phyloP scores from a whole-genome alignment of 306 rosid genomes.

The Prunus mongolica region DNA sequence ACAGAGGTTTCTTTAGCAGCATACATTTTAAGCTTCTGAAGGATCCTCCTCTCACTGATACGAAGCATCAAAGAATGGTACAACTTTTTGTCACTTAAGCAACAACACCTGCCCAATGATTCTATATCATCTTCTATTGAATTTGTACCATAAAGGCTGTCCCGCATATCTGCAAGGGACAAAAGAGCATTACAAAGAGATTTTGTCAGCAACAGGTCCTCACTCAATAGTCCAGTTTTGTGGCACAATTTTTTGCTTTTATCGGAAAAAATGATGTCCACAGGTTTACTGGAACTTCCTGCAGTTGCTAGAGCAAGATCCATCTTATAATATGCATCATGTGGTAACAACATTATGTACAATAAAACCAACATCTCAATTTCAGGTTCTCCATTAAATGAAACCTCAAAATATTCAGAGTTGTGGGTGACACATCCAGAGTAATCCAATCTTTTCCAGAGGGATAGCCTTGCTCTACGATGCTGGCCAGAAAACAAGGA shows the following conservation, averaged over 20 bases:
- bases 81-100: conserved; percentile 44
- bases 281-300: conserved; percentile 34
- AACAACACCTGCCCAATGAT: conserved; percentile 39
- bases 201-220: conserved; percentile 53
- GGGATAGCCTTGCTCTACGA: conserved; percentile 58
- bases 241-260: conserved; percentile 16
- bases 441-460: conserved; percentile 72
- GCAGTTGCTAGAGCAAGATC: conserved; percentile 47
- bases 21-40: conserved; percentile 52
- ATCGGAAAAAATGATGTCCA: conserved; percentile 29
- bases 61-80: conserved; percentile 73
- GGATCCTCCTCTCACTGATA: conserved; percentile 69
- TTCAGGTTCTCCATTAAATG: conserved; percentile 77
- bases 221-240: conserved; percentile 25
- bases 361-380: conserved; percentile 56
- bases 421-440: conserved; percentile 46
- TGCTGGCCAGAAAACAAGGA: conserved; percentile 58
- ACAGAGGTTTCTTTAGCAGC: conserved; percentile 38
- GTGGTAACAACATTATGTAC: conserved; percentile 54
- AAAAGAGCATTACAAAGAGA: conserved; percentile 45
- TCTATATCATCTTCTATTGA: conserved; percentile 56
- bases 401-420: conserved; percentile 79
- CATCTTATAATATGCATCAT: conserved; percentile 49
- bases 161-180: conserved; percentile 64
- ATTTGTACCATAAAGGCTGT: conserved; percentile 56